These are phyloP conservation scores for Podospora australis DNA, from an alignment of 495 filamentous ascomycete species.

Conservation along the genomic window DNA sequence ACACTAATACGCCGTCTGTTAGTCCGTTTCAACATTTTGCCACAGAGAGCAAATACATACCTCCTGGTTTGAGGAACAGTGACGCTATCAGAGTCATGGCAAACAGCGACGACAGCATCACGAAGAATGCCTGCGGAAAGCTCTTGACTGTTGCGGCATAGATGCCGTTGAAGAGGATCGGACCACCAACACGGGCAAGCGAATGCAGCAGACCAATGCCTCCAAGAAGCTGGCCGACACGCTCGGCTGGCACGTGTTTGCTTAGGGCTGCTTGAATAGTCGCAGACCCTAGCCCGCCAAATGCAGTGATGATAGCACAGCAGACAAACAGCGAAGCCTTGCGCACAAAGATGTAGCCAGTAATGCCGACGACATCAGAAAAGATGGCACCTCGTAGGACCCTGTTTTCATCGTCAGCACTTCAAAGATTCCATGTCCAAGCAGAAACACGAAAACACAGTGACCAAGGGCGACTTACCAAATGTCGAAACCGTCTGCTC, in stretches of 20 bases:
- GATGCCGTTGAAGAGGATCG: constrained; percentile 74
- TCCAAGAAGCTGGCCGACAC: constrained; percentile 77
- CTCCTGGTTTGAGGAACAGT: constrained; percentile 63
- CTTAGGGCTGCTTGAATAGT: constrained; percentile 76
- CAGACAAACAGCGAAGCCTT: constrained; percentile 51
- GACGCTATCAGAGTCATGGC: constrained; percentile 56
- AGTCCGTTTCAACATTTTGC: no score
- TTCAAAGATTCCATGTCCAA: no score
- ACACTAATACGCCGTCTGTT: constrained; percentile 11
- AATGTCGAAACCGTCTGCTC: constrained; percentile 76
- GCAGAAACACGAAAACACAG: no score
- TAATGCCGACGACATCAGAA: constrained; percentile 69
- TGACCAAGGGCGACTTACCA: no score
- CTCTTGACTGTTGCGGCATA: constrained; percentile 74
- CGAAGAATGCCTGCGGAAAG: constrained; percentile 76
- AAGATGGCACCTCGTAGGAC: constrained; percentile 70
- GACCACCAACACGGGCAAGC: constrained; percentile 68
- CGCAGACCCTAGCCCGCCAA: constrained; percentile 80
- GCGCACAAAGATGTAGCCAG: constrained; percentile 62
- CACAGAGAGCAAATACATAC: constrained; percentile 50
- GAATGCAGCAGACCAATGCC: constrained; percentile 83
- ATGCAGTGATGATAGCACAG: constrained; percentile 61
- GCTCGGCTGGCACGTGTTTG: constrained; percentile 80
- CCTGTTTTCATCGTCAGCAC: no score
- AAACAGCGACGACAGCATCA: constrained; percentile 62